Evolutionary conservation across 2,329 filamentous ascomycete species (phyloP).

Genomic region (Claviceps citrina): DNA sequence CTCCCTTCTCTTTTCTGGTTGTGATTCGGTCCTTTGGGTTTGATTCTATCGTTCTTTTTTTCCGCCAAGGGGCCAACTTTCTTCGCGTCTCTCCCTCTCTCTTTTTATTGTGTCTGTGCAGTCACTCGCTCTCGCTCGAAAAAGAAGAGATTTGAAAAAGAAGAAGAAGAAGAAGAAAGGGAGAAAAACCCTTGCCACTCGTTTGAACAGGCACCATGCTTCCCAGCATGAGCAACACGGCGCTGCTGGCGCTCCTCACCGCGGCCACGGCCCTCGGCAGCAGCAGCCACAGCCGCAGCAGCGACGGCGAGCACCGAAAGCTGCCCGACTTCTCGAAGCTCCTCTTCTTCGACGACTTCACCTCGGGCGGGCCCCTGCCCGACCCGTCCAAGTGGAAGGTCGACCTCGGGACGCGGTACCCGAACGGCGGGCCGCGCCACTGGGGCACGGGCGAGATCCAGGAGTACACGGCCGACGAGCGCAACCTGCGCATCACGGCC

Average conservation of each 20-base stretch:
- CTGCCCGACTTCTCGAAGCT: too few species aligned
- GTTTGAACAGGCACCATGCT: too few species aligned
- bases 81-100: too few species aligned
- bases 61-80: too few species aligned
- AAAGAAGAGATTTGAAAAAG: neutral
- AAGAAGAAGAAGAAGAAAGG: too few species aligned
- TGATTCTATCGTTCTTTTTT: too few species aligned
- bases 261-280: neutral
- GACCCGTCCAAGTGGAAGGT: slow-evolving; percentile 27
- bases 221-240: neutral
- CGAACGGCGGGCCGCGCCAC: slow-evolving; percentile 24
- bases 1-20: too few species aligned
- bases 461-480: slow-evolving; percentile 24
- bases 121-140: neutral
- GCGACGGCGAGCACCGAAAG: too few species aligned
- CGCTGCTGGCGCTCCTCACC: neutral
- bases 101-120: too few species aligned
- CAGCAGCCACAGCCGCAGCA: too few species aligned
- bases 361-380: slow-evolving; percentile 12
- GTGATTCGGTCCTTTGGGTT: too few species aligned
- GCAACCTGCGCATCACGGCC: slow-evolving; percentile 26
- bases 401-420: slow-evolving; percentile 30
- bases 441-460: slow-evolving; percentile 36
- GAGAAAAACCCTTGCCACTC: too few species aligned
- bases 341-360: neutral